Base-by-base conservation (phyloP, 495 filamentous ascomycete species). In the Penicillium cosmopolitanum region DNA sequence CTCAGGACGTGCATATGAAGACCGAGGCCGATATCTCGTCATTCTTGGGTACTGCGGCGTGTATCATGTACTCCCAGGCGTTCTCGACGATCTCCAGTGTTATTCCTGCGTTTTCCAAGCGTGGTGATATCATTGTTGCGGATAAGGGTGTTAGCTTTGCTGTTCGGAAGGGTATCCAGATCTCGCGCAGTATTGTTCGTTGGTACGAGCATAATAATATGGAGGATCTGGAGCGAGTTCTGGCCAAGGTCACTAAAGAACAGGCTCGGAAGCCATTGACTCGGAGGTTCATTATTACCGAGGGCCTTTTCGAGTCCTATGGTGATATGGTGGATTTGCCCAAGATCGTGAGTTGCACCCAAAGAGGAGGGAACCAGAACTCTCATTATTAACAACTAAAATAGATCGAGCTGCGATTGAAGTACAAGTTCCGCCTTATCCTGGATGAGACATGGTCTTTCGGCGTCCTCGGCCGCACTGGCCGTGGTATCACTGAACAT, bases 141-240 rank as follows among this genome's bases (percentile, higher is more conserved):
- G 95, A 99, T 75, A 89, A 87, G 64, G 91, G 93, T 18, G 89
- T 94, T 63, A 97, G 94, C 73, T 98, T 89, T 78, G 89, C 96
- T 8, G 93, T 97, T 64, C 88, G 94, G 50, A 95, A 93, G 75
- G 95, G 96, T 44, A 82, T 99, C 8, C 91, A 99, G 79, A 91
- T 96, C 51, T 95, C 90, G 5, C 83, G 95, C 52, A 96, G 92
- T 76, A 92, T 84, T 16, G 89, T 98, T 51, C 82, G 85, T 47
- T 99, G 93, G 91, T 98, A 93, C 74, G 89, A 96, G 63, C 95
- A 99, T 68, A 96, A 96, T 71, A 91, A 99, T 72, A 89, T 96
- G 87, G 87, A 92, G 60, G 93, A 99, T 71, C 73, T 99, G 58
- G 90, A 97, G 73, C 80, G 85, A 12, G 91, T 97, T 21, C 82